Conservation (phyloP, 306 rosid genomes). For the Lathyrus tuberosus region DNA sequence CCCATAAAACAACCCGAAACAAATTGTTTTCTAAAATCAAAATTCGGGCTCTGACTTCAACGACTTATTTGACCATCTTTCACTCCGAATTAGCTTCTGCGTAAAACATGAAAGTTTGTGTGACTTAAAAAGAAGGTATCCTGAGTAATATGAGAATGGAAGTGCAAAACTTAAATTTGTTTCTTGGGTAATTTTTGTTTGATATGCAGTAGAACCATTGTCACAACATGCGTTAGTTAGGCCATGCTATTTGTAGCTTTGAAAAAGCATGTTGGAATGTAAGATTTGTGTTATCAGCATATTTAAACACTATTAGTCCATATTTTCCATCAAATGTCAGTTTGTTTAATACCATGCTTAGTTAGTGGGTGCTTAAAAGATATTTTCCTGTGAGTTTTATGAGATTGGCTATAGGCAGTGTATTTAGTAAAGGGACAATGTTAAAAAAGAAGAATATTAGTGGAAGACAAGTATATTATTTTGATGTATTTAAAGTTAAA, state of each 20-base stretch:
- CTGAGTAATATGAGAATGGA: neutral
- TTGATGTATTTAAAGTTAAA: no score
- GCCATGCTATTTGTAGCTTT: neutral
- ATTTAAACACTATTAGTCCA: neutral
- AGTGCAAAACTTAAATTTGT: conserved; percentile 18
- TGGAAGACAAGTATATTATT: no score
- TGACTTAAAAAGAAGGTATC: conserved; percentile 19
- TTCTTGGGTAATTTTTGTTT: no score
- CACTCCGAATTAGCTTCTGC: no score
- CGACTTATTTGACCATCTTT: no score
- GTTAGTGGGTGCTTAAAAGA: neutral
- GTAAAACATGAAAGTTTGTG: neutral
- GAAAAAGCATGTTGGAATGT: neutral
- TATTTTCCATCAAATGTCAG: neutral
- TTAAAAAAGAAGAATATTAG: no score
- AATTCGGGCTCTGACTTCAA: no score
- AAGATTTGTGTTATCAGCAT: neutral
- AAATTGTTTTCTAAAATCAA: no score
- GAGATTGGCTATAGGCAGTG: neutral
- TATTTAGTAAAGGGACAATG: no score
- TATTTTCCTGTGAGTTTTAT: neutral
- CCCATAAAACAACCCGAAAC: no score
- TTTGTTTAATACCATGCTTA: conserved; percentile 5
- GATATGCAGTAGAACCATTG: neutral
- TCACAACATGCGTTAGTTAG: neutral